Base-by-base conservation (phyloP, 1,284 basidiomycete species). In the Papiliotrema flavescens region DNA sequence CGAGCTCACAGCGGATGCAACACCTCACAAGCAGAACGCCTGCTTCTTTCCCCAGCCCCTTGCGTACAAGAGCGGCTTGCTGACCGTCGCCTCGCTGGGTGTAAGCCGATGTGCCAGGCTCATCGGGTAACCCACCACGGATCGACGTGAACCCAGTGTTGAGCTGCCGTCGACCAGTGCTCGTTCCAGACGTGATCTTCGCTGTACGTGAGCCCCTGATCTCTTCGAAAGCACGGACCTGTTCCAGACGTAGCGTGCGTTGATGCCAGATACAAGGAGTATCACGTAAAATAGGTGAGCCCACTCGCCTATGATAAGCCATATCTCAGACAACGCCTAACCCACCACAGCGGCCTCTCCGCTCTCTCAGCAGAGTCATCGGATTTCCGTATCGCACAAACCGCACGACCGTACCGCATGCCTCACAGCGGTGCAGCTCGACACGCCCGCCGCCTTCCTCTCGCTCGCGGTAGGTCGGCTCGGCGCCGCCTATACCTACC, bases 111-210 rank as follows among this genome's bases (percentile, higher is more conserved):
- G 22, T 9, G 4, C 13, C 34, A 3, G n/a, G 23, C 20, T 19
- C 2, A 32, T 48, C 20, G 7, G 22, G 9, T 24, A 7, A 61
- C 62, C 35, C 40, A 68, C 68, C 76, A 79, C 7, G 77, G 67
- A 65, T 80, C 79, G 17, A 79, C 68, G 58, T 80, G 79, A 17
- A 79, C 70, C 79, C 79, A 80, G 39, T 79, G 73, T 22, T 67
- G 49, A 7, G 67, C 46, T 2, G 56, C 37, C 2, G 62, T 55
- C 6, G 67, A 69, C 62, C 67, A 77, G 56, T 73, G 78, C 61
- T 78, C 78, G 47, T 75, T 75, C 79, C 79, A 80, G n/a, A 80
- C 79, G 54, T 80, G 79, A 63, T 80, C 79, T 64, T 80, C 79
- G 23, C 71, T 74, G 49, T 19, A n/a, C 17, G 47, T 56, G 37